Conservation (phyloP, 306 rosid genomes). For the Parietaria judaica region DNA sequence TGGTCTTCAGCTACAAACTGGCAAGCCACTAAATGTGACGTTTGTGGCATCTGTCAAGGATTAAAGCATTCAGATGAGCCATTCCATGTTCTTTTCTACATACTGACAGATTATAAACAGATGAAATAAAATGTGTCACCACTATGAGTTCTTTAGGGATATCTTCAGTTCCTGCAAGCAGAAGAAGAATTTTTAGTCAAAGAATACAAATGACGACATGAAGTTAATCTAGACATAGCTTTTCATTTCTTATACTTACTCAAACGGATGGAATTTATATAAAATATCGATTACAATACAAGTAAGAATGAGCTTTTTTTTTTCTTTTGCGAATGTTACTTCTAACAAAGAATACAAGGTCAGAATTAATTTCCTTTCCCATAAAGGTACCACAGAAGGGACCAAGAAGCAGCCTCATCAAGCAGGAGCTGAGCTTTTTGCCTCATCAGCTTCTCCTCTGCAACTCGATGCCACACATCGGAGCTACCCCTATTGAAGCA, state of each 20-base stretch:
- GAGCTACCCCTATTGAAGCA: slow-evolving; percentile 52
- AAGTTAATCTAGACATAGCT: background rate
- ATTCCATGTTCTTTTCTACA: slow-evolving; percentile 4
- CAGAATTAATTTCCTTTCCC: slow-evolving; percentile 72
- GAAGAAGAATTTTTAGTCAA: slow-evolving; percentile 23
- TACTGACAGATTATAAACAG: slow-evolving; percentile 11
- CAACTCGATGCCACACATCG: slow-evolving; percentile 57
- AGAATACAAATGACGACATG: slow-evolving; percentile 10
- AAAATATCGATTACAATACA: background rate
- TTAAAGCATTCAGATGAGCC: slow-evolving; percentile 24
- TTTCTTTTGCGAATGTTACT: background rate
- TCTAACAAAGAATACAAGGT: slow-evolving; percentile 11
- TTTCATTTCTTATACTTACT: background rate
- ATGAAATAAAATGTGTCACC: slow-evolving; percentile 34
- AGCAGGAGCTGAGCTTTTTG: slow-evolving; percentile 88
- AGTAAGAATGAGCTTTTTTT: background rate
- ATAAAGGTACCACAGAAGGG: slow-evolving; percentile 88
- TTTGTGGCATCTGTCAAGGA: slow-evolving; percentile 59
- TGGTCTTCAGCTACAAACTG: slow-evolving; percentile 79
- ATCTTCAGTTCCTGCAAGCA: slow-evolving; percentile 77
- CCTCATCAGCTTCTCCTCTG: slow-evolving; percentile 91
- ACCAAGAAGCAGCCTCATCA: slow-evolving; percentile 98
- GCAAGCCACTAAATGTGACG: slow-evolving; percentile 85
- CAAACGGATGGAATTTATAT: background rate
- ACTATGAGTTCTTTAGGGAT: slow-evolving; percentile 58